Percentiles rank a stretch among this genome's conserved stretches.
Evolutionary conservation across 1,284 basidiomycete species (phyloP).

Genomic region (Malassezia psittaci): DNA sequence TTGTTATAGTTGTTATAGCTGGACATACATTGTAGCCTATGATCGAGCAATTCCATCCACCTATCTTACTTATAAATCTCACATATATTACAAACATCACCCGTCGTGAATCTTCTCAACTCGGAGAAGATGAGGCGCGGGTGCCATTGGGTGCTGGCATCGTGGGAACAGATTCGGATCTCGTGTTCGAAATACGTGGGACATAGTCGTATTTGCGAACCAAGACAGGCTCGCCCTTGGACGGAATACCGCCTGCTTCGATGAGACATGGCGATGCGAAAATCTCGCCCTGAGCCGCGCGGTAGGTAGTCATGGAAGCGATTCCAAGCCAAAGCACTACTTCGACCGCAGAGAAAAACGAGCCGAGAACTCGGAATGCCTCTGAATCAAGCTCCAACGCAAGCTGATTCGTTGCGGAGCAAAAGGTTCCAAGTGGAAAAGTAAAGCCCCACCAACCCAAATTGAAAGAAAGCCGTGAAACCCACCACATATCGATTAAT

Average conservation of each 20-base stretch:
- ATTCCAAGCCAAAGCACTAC: slow-evolving; percentile 21
- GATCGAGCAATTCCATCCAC: no score
- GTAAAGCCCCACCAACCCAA: slow-evolving; percentile 35
- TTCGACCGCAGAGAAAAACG: slow-evolving; percentile 23
- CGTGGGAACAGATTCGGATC: not conserved
- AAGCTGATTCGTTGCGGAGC: slow-evolving; percentile 24
- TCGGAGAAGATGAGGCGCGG: no score
- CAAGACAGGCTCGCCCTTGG: slow-evolving; percentile 13
- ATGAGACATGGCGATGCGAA: slow-evolving; percentile 32
- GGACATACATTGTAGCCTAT: no score
- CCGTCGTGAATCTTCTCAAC: no score
- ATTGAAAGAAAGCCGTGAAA: slow-evolving; percentile 30
- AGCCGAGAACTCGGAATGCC: slow-evolving; percentile 26
- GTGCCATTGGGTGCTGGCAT: not conserved
- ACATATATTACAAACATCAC: no score
- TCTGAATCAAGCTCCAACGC: slow-evolving; percentile 25
- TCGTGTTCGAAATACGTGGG: not conserved
- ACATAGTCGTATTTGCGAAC: not conserved
- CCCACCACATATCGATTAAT: slow-evolving; percentile 27
- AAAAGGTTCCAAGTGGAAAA: slow-evolving; percentile 37
- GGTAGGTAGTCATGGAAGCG: slow-evolving; percentile 1
- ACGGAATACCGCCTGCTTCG: slow-evolving; percentile 26
- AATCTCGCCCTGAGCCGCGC: slow-evolving; percentile 17
- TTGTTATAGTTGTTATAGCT: no score
- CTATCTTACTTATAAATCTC: no score